phyloP scores from a whole-genome alignment of 306 rosid species.

The Rosa lucieae region DNA sequence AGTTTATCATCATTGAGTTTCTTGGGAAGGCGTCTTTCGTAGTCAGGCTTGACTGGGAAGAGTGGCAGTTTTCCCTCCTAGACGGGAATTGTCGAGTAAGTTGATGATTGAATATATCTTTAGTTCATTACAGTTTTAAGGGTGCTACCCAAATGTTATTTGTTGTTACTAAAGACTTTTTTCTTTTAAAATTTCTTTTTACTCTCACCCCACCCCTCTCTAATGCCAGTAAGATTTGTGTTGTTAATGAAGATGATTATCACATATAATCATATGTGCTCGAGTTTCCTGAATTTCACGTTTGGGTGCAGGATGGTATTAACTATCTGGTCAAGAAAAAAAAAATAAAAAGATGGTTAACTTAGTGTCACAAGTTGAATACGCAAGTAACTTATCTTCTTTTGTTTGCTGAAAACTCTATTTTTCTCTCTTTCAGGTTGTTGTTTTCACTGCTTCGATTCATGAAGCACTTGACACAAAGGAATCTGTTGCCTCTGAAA shows the following conservation, averaged over 20 bases:
- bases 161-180: background rate
- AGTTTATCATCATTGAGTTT: conserved; percentile 70
- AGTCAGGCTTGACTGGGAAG: conserved; percentile 61
- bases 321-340: background rate
- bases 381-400: background rate
- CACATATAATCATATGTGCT: background rate
- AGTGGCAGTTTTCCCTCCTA: conserved; percentile 69
- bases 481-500: background rate
- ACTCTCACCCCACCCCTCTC: background rate
- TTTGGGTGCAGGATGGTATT: background rate
- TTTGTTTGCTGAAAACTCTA: background rate
- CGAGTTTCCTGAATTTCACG: background rate
- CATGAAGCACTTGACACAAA: background rate
- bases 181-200: too few species aligned
- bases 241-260: background rate
- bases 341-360: too few species aligned
- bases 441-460: conserved; percentile 55
- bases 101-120: background rate
- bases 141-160: background rate
- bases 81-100: conserved; percentile 63
- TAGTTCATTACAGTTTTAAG: background rate
- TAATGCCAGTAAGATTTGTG: background rate
- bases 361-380: background rate
- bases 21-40: conserved; percentile 62
- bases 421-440: conserved; percentile 50